A percentile compares a stretch with the other conserved stretches of the same genome.
phyloP scores from a whole-genome alignment of 805 yeast species.

The Candida ascalaphidarum region DNA sequence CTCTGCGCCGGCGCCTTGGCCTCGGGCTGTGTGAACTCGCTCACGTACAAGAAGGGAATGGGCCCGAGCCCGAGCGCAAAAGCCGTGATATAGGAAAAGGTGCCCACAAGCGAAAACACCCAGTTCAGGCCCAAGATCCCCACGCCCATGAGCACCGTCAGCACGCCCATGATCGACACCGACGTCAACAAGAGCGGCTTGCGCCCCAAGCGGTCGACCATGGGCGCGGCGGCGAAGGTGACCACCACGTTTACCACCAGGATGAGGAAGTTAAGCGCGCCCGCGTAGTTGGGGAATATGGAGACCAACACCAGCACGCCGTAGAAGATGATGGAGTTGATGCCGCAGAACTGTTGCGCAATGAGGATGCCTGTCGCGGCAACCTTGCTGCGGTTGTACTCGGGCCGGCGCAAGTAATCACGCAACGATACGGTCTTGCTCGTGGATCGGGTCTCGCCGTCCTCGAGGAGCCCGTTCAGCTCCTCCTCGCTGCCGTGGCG shows the following conservation, averaged over 20 bases:
- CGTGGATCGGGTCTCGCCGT: slow-evolving; percentile 2
- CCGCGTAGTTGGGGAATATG: slow-evolving; percentile 64
- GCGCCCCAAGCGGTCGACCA: slow-evolving; percentile 73
- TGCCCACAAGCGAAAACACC: slow-evolving; percentile 48
- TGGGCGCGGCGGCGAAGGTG: slow-evolving; percentile 64
- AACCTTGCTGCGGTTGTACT: slow-evolving; percentile 48
- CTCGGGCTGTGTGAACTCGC: slow-evolving; percentile 78
- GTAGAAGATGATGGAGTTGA: slow-evolving; percentile 86
- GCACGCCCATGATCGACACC: slow-evolving; percentile 56
- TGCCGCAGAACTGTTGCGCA: slow-evolving; percentile 89
- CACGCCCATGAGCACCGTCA: slow-evolving; percentile 53
- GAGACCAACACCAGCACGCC: slow-evolving; percentile 80
- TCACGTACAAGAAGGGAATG: slow-evolving; percentile 80
- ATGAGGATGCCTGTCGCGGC: slow-evolving; percentile 67
- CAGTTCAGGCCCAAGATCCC: slow-evolving; percentile 50
- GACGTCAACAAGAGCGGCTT: slow-evolving; percentile 64
- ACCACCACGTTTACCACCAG: slow-evolving; percentile 68
- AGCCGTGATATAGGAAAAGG: slow-evolving; percentile 66
- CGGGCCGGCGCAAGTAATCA: slow-evolving; percentile 42
- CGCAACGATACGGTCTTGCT: slow-evolving; percentile 13
- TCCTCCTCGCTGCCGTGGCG: slow-evolving; percentile 7
- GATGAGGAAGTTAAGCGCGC: slow-evolving; percentile 64
- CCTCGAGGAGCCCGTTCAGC: slow-evolving; percentile 5
- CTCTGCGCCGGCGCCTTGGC: slow-evolving; percentile 87
- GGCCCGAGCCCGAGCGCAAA: slow-evolving; percentile 95